These are phyloP conservation scores for Termitomyces sp. DNA, from an alignment of 768 basidiomycete species.

Conservation along the genomic window DNA sequence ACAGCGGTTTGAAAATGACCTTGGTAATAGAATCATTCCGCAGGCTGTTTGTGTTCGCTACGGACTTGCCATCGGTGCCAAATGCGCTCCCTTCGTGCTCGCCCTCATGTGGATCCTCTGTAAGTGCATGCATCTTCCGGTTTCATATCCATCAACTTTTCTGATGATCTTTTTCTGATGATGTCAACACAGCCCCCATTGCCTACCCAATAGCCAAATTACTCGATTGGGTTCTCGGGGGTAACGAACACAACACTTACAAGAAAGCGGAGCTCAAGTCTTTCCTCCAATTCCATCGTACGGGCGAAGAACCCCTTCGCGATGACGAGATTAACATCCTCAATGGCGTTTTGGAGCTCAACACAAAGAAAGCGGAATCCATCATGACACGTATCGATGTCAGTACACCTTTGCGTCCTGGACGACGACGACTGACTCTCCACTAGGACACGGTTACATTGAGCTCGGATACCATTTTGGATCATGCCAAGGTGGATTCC, in stretches of 20 bases:
- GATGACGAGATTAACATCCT: conserved; percentile 81
- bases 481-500: conserved; percentile 72
- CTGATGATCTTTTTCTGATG: too few relatives aligned
- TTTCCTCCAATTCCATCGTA: conserved; percentile 75
- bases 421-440: not conserved
- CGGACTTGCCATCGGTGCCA: conserved; percentile 76
- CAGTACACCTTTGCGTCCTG: conserved; percentile 5
- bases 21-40: conserved; percentile 44
- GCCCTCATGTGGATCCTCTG: conserved; percentile 62
- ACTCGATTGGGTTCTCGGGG: conserved; percentile 78
- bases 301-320: conserved; percentile 69
- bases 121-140: conserved; percentile 15
- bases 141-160: not conserved
- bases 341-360: conserved; percentile 75
- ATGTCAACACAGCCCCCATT: conserved; percentile 52
- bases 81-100: conserved; percentile 70
- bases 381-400: conserved; percentile 84
- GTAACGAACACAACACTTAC: conserved; percentile 66
- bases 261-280: conserved; percentile 79
- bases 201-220: conserved; percentile 80
- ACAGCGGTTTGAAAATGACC: not conserved
- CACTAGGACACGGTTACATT: conserved; percentile 77
- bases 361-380: conserved; percentile 64
- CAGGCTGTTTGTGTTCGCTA: conserved; percentile 74
- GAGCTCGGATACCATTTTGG: conserved; percentile 69